Evolutionary conservation across 2,329 filamentous ascomycete species (phyloP), one percentile per base, ranked within the genome.

Genomic region (Aspergillus calidoustus): DNA sequence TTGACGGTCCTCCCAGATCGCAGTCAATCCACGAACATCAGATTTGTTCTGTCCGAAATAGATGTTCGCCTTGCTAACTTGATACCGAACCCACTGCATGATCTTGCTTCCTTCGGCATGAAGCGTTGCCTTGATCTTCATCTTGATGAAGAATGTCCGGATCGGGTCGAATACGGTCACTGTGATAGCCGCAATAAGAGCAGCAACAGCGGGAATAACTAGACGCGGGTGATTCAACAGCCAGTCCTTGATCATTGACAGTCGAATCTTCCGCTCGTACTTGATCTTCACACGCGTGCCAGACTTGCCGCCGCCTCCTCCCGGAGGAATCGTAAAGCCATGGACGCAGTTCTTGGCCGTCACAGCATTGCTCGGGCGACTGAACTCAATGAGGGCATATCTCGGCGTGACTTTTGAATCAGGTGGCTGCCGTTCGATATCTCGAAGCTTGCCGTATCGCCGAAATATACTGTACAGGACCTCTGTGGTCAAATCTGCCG

Each of bases 291-390:
- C 82, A 8, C 88, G 82, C 0, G 93, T 97, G 1, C 91, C 91
- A 25, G 81, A 80, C 69, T 90, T 90, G 4, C 92, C 92, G 48
- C 92, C 92, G 4, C 91, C 91, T 46, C 85, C 79, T 25, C 86
- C 76, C 69, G 92, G 89, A 0, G 83, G 76, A 1, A 97, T 86
- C 3, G 89, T 82, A 63, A 91, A 91, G 0, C 94, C 93, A 74
- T 99, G 95, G 79, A 97, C 84, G 71, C 94, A 98, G 70, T 96
- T 97, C 69, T 91, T 89, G 0, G 93, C 93, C 87, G 95, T 92
- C 59, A 96, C 90, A 7, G 93, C 90, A 70, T 91, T 89, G 41
- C 91, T 85, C 15, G 91, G 83, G 7, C 86, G 83, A 1, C 86
- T 82, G 70, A 95, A 98, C 71, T 93, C 91, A 23, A 98, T 77